Evolutionary conservation across 2,329 filamentous ascomycete species (phyloP).

Genomic region (Colletotrichum sojae): DNA sequence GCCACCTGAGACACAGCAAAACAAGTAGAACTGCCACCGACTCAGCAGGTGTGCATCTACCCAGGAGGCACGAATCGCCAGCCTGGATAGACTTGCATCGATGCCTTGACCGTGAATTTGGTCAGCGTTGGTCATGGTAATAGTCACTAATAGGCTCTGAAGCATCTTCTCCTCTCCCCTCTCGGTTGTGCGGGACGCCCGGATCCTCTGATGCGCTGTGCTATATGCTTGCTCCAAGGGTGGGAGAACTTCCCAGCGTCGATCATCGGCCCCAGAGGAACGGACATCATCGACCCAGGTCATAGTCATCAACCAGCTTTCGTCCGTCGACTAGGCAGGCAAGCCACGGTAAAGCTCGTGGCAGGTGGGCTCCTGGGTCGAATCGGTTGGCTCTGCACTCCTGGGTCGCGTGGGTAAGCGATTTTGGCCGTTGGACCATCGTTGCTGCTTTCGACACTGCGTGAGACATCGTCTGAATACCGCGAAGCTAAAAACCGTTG

Average conservation of each 20-base stretch:
- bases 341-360: not conserved
- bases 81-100: slow-evolving; percentile 17
- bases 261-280: slow-evolving; percentile 27
- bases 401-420: slow-evolving; percentile 28
- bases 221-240: slow-evolving; percentile 17
- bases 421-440: slow-evolving; percentile 24
- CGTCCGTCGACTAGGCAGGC: no score
- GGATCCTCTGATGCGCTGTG: slow-evolving; percentile 33
- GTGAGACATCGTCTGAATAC: slow-evolving; percentile 36
- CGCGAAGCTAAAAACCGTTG: slow-evolving; percentile 37
- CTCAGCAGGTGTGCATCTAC: not conserved
- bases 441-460: slow-evolving; percentile 27
- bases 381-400: slow-evolving; percentile 13
- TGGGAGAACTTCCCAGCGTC: slow-evolving; percentile 26
- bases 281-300: not conserved
- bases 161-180: not conserved
- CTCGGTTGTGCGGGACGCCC: slow-evolving; percentile 19
- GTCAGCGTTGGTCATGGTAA: slow-evolving; percentile 13
- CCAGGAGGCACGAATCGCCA: slow-evolving; percentile 18
- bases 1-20: slow-evolving; percentile 14
- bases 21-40: slow-evolving; percentile 1
- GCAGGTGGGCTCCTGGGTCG: not conserved
- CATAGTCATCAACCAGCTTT: not conserved
- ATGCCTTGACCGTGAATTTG: slow-evolving; percentile 8
- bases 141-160: slow-evolving; percentile 5